Base-by-base conservation (phyloP, 2,329 filamentous ascomycete species). In the Camillea tinctor region DNA sequence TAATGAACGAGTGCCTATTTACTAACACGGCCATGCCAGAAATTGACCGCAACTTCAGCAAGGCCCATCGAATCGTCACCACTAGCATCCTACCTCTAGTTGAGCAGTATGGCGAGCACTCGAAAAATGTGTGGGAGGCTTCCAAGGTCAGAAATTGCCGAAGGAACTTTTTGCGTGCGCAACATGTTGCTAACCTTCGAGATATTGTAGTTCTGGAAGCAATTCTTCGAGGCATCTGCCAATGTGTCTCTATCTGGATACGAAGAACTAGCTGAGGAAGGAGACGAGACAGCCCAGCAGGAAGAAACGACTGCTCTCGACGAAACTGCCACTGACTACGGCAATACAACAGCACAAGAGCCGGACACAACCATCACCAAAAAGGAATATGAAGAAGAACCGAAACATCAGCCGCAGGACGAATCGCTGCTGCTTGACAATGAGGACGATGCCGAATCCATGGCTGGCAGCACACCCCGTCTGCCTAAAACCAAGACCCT, bases 1-100 rank as follows among this genome's bases (percentile, higher is more conserved):
- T 30, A 30, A 11, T 30, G 26, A 30, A 11, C 8, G 2, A 4
- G 13, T 30, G 13, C 3, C 3, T 30, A 49, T 23, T 17, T 52
- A 62, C 59, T 61, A 56, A 67, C 23, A 52, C 3, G 6, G 19
- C 26, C 23, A 36, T 23, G 50, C 17, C 70, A 96, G 95, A 99
- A 81, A 99, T 99, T 79, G 95, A 99, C 75, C 91, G 92, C 76
- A 99, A 99, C 78, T 99, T 99, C 75, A 97, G 92, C 79, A 92
- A 92, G 72, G 93, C 95, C 26, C 95, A 99, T 76, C 89, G 93
- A 64, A 98, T 99, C 61, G 94, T 99, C 48, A 98, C 95, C 0
- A 89, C 90, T 1, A 96, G 88, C 72, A 97, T 99, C 58, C 79
- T 99, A 2, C 95, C 95, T 1, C 84, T 97, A 1, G 93, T 99